Evolutionary conservation across 108 stramenopile genomes (phyloP), one percentile per base, ranked within the genome.

Genomic region (Chaetoceros tenuissimus): DNA sequence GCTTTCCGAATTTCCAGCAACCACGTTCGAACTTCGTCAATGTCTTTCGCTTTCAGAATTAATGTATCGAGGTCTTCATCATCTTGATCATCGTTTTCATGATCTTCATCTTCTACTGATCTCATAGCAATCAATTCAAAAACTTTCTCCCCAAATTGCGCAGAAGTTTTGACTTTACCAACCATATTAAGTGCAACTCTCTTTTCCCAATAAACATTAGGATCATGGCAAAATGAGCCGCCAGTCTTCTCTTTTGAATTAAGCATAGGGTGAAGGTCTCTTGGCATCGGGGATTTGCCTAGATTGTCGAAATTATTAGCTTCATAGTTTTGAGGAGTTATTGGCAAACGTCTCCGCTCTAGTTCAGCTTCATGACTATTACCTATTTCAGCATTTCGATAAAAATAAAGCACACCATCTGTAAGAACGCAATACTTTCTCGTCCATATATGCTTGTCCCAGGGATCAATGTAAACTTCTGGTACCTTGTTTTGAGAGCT

Each of bases 1-100:
- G 88, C 81, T 48, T 79, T 54, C 66, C 85, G 88, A 55, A 89
- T 85, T 59, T 89, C 79, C 53, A 89, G 84, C 46, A 89, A 63
- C 88, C 88, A 89, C 48, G 78, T 71, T 40, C 74, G 83, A 80
- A 85, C 81, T 24, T 81, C 79, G 17, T 74, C 68, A 1, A 60
- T 61, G 46, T 65, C 63, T 27, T 60, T 65, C 8, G 84, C 88
- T 26, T 73, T 71, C 26, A 89, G 63, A 34, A 85, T 77, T 40
- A 78, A 55, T 54, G 67, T 66, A 53, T 72, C 70, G 7, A 62
- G 47, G 23, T 17, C 26, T 46, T 20, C 48, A 23, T 10, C 46
- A 26, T 28, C 46, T 62, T 55, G 53, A 3, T 31, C 56, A 21
- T 30, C 51, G 25, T 51, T 34, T 29, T 23, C 2, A 24, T 34